Percentiles rank a stretch among this genome's conserved stretches.
These are phyloP conservation scores for Dunaliella primolecta DNA, from an alignment of 139 green algal species.

Conservation along the genomic window DNA sequence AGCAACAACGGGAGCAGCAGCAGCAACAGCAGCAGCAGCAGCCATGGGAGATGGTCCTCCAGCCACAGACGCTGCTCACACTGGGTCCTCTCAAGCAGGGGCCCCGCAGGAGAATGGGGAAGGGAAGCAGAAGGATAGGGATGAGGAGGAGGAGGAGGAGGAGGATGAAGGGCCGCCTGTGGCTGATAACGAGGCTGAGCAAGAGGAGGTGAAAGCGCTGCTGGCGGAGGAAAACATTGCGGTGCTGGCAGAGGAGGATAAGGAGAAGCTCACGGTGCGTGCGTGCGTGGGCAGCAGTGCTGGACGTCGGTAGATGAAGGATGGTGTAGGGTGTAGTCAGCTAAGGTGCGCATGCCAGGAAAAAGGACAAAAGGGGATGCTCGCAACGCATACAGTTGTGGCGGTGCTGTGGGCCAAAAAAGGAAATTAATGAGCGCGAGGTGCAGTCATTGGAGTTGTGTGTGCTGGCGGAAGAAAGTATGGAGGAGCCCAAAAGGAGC, in stretches of 20 bases:
- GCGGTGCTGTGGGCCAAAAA: too few relatives aligned
- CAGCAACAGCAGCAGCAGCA: background rate
- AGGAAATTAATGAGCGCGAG: too few relatives aligned
- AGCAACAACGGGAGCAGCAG: background rate
- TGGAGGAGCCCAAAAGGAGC: too few relatives aligned
- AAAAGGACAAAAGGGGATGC: too few relatives aligned
- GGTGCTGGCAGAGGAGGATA: slow-evolving; percentile 45
- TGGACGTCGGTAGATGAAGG: too few relatives aligned
- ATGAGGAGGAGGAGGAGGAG: background rate
- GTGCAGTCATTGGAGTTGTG: too few relatives aligned
- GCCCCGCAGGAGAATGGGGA: background rate
- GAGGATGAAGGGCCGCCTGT: background rate
- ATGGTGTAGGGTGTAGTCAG: too few relatives aligned
- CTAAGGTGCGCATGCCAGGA: too few relatives aligned
- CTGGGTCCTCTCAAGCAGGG: background rate
- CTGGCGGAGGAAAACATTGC: slow-evolving; percentile 50
- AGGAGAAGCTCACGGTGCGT: slow-evolving; percentile 41
- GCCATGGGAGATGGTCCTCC: background rate
- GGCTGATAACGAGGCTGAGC: background rate
- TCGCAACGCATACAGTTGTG: too few relatives aligned
- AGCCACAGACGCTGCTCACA: too few relatives aligned
- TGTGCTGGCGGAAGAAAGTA: too few relatives aligned
- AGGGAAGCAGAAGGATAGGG: background rate
- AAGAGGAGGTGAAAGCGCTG: slow-evolving; percentile 1
- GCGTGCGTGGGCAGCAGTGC: too few relatives aligned